Conservation (phyloP, 169 alveolate species). For the Eimeria nieschulzi region DNA sequence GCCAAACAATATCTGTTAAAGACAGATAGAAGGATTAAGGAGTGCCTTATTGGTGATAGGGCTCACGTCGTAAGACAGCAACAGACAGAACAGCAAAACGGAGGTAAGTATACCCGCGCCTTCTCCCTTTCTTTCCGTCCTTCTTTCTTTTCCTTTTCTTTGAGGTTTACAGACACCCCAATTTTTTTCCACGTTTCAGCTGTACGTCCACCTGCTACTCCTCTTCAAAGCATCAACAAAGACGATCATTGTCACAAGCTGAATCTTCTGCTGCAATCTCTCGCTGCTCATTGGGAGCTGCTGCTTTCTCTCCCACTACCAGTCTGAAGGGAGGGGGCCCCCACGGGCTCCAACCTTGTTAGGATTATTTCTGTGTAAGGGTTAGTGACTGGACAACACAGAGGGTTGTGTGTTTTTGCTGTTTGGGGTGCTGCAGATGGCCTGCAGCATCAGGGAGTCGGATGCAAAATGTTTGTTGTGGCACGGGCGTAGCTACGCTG, state of each 20-base stretch:
- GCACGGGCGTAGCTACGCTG: constrained; percentile 24
- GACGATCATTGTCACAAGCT: neutral
- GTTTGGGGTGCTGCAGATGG: constrained; percentile 23
- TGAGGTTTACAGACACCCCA: neutral
- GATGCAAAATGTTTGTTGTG: constrained; percentile 68
- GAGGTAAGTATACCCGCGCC: neutral
- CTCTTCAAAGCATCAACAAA: neutral
- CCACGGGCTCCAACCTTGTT: neutral
- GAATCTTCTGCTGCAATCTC: too few species aligned
- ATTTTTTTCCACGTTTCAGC: neutral
- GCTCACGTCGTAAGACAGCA: neutral
- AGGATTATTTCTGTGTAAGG: neutral
- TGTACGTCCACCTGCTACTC: neutral
- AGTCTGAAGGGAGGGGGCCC: too few species aligned
- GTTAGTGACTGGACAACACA: neutral
- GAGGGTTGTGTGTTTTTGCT: neutral
- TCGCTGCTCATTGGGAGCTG: too few species aligned
- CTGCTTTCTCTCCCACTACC: too few species aligned
- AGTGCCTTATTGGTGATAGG: neutral
- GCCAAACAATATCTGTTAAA: neutral
- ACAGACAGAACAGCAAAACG: neutral
- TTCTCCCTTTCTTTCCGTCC: neutral
- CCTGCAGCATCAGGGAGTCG: constrained; percentile 55
- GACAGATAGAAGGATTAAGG: neutral
- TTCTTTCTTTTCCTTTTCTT: neutral